A percentile compares a stretch with the other conserved stretches of the same genome.
Conservation (phyloP, 345 rosid genomes). For the Pugionium dolabratum region DNA sequence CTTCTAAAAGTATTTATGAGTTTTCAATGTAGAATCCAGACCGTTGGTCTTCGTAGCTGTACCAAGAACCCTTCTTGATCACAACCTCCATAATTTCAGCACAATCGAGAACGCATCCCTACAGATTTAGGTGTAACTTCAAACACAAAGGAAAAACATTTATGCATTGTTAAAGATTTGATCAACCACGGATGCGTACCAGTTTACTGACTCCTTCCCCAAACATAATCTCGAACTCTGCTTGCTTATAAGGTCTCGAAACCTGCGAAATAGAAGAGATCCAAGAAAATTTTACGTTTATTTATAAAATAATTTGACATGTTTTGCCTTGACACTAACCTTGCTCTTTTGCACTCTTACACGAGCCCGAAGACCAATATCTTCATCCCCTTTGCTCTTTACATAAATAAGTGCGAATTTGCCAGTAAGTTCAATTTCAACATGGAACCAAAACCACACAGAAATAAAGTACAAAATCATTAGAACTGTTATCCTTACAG, state of each 20-base stretch:
- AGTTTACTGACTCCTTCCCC: constrained; percentile 96
- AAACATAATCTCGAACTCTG: constrained; percentile 90
- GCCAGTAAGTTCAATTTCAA: constrained; percentile 14
- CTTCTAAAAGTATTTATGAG: too few species aligned
- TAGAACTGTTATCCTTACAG: constrained; percentile 57
- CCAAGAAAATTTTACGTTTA: background rate
- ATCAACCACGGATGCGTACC: constrained; percentile 47
- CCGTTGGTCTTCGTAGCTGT: constrained; percentile 88
- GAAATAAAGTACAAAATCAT: background rate
- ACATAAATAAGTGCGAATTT: background rate
- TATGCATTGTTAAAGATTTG: constrained; percentile 5
- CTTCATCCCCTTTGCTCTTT: constrained; percentile 91
- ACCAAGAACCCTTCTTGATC: constrained; percentile 93
- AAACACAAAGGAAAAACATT: constrained; percentile 3
- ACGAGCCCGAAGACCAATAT: constrained; percentile 85
- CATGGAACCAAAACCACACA: constrained; percentile 11
- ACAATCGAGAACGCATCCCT: constrained; percentile 93
- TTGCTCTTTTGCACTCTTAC: constrained; percentile 97
- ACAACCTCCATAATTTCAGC: constrained; percentile 86
- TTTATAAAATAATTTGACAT: background rate
- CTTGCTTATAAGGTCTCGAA: constrained; percentile 94
- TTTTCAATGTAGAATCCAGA: constrained; percentile 28
- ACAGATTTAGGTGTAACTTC: constrained; percentile 35
- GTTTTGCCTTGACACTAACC: constrained; percentile 47
- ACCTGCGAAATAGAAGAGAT: constrained; percentile 49